Evolutionary conservation across 2,329 filamentous ascomycete genomes (phyloP), one percentile per base, ranked within the genome.

Genomic region (Aspergillus aculeatinus): DNA sequence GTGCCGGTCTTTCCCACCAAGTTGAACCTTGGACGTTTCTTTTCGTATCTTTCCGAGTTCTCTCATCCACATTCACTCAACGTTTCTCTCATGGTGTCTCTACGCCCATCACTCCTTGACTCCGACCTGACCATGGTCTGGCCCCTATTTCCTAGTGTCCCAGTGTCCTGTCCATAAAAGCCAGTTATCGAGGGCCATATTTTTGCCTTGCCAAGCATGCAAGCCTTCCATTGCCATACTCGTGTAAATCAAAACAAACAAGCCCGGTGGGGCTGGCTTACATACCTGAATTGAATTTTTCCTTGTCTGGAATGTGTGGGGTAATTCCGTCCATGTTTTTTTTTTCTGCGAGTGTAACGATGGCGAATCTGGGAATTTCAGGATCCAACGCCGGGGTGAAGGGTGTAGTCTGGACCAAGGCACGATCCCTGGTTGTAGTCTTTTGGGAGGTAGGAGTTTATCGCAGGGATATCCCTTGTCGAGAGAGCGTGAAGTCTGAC

Each of bases 161-260:
- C 23, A 16, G 27, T 50, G 48, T 50, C 48, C 27, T 50, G 48
- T 50, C 48, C 27, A 44, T 19, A 44, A 19, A 44, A 44, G 39
- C n/a, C 16, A 44, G 16, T 19, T 6, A 44, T n/a, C 2, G 12
- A 19, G 5, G 16, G 33, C 33, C 39, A 44, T 44, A 2, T 3
- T n/a, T 12, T 9, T 10, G 27, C 9, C 9, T 9, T 9, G 27
- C 10, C 27, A 29, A 29, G 27, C 27, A 44, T 42, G 27, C 27
- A 44, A 27, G 23, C 42, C 14, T 14, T 3, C 51, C 42, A 23
- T 19, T 53, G 21, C 51, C 33, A 16, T 12, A 44, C 27, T 19
- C 10, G 23, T n/a, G 21, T n/a, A 53, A 53, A 53, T 25, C 51
- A 53, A 53, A 53, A 53, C 35, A 53, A 53, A 44, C 39, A 44